Conservation (phyloP, 495 filamentous ascomycete genomes). For the Penicillium egyptiacum region DNA sequence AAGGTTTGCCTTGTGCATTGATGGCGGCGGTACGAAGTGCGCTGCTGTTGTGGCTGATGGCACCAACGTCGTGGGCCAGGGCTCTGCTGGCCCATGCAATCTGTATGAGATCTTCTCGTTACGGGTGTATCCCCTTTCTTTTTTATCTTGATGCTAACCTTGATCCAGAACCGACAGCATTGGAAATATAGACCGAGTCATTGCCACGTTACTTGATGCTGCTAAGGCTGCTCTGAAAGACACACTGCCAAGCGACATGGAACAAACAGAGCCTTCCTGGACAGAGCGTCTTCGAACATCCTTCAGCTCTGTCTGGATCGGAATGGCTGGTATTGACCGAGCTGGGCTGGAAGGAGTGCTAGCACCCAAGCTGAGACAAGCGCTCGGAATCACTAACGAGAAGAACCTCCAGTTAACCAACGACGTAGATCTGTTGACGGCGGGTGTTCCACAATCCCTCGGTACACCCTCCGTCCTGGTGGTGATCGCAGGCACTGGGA, state of each 20-base stretch:
- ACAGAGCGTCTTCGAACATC: conserved; percentile 10
- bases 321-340: conserved; percentile 32
- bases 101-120: conserved; percentile 21
- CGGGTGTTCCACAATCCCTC: conserved; percentile 17
- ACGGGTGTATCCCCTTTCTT: too few species aligned
- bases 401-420: conserved; percentile 26
- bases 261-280: conserved; percentile 10
- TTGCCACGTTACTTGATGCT: conserved; percentile 16
- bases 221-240: conserved; percentile 18
- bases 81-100: conserved; percentile 39
- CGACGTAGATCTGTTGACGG: conserved; percentile 33
- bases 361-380: conserved; percentile 18
- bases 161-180: conserved; percentile 19
- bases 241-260: background rate
- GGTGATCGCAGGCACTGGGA: conserved; percentile 39
- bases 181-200: conserved; percentile 14
- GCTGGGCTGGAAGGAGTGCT: conserved; percentile 19
- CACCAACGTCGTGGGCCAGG: conserved; percentile 17
- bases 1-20: conserved; percentile 36
- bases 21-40: conserved; percentile 42
- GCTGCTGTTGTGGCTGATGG: conserved; percentile 29
- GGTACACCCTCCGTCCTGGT: conserved; percentile 24
- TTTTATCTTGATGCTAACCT: background rate
- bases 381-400: conserved; percentile 23
- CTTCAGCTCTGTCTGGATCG: conserved; percentile 31